Evolutionary conservation across 768 basidiomycete species (phyloP).

Genomic region (Cyathus striatus): DNA sequence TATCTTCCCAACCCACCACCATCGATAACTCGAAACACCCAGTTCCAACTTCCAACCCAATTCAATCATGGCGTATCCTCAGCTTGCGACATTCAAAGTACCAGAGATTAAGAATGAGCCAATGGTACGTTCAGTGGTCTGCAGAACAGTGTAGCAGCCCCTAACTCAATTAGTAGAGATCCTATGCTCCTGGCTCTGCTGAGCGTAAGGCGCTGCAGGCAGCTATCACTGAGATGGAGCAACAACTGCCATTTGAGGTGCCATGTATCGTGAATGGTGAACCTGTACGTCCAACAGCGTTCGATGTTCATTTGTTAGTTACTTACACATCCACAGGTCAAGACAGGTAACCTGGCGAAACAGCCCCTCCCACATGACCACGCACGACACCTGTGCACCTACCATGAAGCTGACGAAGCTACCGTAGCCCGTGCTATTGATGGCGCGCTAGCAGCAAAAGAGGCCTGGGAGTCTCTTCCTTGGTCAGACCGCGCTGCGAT

Average conservation of each 20-base stretch:
- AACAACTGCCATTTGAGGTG: slow-evolving; percentile 83
- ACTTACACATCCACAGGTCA: slow-evolving; percentile 44
- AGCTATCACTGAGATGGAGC: slow-evolving; percentile 76
- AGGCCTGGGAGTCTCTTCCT: slow-evolving; percentile 88
- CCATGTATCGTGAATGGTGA: slow-evolving; percentile 92
- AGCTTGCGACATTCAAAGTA: slow-evolving; percentile 82
- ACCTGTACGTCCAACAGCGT: slow-evolving; percentile 43
- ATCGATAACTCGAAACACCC: too few relatives aligned
- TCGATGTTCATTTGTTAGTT: slow-evolving; percentile 1
- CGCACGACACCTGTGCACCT: slow-evolving; percentile 72
- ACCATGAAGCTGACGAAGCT: slow-evolving; percentile 82
- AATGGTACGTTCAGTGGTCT: slow-evolving; percentile 51
- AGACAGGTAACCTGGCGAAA: slow-evolving; percentile 70
- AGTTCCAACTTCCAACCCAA: too few relatives aligned
- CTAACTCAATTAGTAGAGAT: slow-evolving; percentile 38
- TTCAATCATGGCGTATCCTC: slow-evolving; percentile 57
- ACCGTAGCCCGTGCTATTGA: slow-evolving; percentile 78
- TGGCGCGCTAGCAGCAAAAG: slow-evolving; percentile 82
- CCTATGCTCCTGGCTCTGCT: slow-evolving; percentile 72
- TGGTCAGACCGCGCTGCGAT: slow-evolving; percentile 98
- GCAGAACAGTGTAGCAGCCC: neutral
- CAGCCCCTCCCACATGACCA: slow-evolving; percentile 89
- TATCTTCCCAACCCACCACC: too few relatives aligned
- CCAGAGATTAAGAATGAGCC: slow-evolving; percentile 90
- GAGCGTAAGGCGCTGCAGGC: slow-evolving; percentile 73